Percentiles rank a stretch among this genome's conserved stretches.
Evolutionary conservation across 192 early-diverging fungal genomes (phyloP).

Genomic region (Spinellus fusiger): DNA sequence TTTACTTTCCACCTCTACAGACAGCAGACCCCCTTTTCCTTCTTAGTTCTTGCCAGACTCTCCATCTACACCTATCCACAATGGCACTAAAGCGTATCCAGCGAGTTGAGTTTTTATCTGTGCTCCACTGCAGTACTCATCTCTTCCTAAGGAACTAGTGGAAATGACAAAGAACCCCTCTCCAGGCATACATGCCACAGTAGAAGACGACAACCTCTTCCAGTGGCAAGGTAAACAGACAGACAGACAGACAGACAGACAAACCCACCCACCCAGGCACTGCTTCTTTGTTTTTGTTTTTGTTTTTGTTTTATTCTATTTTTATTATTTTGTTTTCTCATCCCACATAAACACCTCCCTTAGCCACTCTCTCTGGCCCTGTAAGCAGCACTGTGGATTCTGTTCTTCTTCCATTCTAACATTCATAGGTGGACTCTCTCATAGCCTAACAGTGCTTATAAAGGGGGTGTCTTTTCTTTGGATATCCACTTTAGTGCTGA

Average conservation of each 20-base stretch:
- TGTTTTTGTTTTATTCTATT: neutral
- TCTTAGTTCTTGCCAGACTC: neutral
- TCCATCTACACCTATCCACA: neutral
- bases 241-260: neutral
- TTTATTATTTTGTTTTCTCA: neutral
- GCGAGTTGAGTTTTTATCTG: conserved; percentile 2
- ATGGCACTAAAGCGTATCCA: conserved; percentile 38
- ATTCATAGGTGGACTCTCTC: conserved; percentile 1
- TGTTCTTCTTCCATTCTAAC: neutral
- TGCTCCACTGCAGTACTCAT: neutral
- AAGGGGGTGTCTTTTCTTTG: conserved; percentile 65
- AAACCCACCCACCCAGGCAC: neutral
- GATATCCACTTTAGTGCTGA: conserved; percentile 66
- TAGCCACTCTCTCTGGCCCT: neutral
- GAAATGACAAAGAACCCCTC: conserved; percentile 60
- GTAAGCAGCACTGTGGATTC: neutral
- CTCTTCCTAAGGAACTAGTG: conserved; percentile 48
- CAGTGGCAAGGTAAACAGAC: conserved; percentile 55
- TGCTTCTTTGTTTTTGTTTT: neutral
- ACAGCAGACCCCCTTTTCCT: too few species aligned
- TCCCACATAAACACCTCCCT: neutral
- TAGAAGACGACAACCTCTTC: conserved; percentile 57
- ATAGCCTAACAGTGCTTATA: conserved; percentile 56
- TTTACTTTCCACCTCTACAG: too few species aligned
- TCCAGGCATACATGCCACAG: conserved; percentile 46